A percentile compares a stretch with the other conserved stretches of the same genome.
phyloP scores from a whole-genome alignment of 805 yeast genomes.

The Starmerella asiatica region DNA sequence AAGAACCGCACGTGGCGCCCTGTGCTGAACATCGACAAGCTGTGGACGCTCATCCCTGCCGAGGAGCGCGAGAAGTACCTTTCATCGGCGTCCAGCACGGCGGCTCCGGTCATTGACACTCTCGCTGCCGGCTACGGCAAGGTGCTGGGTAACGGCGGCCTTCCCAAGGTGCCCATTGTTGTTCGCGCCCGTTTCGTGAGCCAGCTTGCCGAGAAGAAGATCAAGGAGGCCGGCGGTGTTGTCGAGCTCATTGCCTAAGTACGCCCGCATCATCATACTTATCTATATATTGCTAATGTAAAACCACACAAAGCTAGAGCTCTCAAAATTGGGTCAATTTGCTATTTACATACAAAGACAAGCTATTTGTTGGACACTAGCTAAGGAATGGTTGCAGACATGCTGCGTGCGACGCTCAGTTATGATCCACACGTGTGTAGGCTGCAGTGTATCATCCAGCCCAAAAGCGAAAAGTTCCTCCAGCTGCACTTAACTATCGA shows the following conservation, averaged over 20 bases:
- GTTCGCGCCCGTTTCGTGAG: slow-evolving; percentile 99
- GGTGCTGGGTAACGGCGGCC: slow-evolving; percentile 98
- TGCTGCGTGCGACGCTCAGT: too few relatives aligned
- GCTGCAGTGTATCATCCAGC: too few relatives aligned
- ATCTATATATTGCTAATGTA: slow-evolving; percentile 6
- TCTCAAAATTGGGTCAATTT: too few relatives aligned
- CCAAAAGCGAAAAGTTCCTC: too few relatives aligned
- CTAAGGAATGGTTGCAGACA: too few relatives aligned
- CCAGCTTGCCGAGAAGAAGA: slow-evolving; percentile 98
- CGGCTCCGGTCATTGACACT: slow-evolving; percentile 99
- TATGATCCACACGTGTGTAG: too few relatives aligned
- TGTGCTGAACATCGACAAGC: slow-evolving; percentile 92
- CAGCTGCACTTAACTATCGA: too few relatives aligned
- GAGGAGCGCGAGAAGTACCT: slow-evolving; percentile 91
- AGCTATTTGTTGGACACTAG: too few relatives aligned
- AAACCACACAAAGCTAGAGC: too few relatives aligned
- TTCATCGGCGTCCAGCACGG: slow-evolving; percentile 64
- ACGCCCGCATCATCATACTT: background rate
- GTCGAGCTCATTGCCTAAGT: slow-evolving; percentile 95
- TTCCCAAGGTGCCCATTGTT: slow-evolving; percentile 96
- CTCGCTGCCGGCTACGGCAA: slow-evolving; percentile 99
- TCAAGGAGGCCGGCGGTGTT: slow-evolving; percentile 99
- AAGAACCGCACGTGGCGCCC: slow-evolving; percentile 94
- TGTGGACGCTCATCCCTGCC: slow-evolving; percentile 92
- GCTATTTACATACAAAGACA: too few relatives aligned